Conservation (phyloP, 2,329 filamentous ascomycete species). For the Ceratocystis huliohia region DNA sequence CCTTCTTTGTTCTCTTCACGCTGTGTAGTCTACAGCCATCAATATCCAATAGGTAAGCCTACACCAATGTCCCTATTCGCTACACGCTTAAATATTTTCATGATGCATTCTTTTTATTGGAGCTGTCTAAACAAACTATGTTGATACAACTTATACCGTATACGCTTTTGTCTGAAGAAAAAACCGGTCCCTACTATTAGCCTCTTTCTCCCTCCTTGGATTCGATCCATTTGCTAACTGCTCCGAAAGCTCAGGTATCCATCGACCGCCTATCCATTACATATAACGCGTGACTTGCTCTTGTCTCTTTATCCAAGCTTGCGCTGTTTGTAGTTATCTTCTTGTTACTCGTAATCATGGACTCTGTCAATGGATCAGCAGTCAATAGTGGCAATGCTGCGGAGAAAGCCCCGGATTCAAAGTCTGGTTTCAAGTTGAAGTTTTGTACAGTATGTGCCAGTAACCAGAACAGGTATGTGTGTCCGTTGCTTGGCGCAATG, state of each 20-base stretch:
- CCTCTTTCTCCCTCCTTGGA: conserved; percentile 20
- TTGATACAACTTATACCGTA: conserved; percentile 45
- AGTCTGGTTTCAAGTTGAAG: conserved; percentile 63
- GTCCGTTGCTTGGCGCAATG: conserved; percentile 12
- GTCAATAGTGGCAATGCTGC: conserved; percentile 23
- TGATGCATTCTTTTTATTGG: conserved; percentile 52
- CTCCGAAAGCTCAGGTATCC: conserved; percentile 1
- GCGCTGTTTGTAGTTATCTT: conserved; percentile 20
- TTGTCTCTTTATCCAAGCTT: conserved; percentile 6
- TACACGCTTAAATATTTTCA: conserved; percentile 21
- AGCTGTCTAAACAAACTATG: conserved; percentile 58
- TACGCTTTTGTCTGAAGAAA: conserved; percentile 39
- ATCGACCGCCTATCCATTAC: background rate
- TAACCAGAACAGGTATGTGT: conserved; percentile 78
- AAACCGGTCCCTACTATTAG: background rate
- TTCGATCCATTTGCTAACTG: conserved; percentile 17
- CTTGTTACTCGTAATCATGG: conserved; percentile 5
- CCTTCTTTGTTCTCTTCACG: conserved; percentile 2
- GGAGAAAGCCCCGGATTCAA: conserved; percentile 33
- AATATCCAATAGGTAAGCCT: conserved; percentile 9
- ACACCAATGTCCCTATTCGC: background rate
- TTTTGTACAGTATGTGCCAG: conserved; percentile 99
- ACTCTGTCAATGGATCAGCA: background rate
- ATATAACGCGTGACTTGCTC: conserved; percentile 14
- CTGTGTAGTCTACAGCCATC: background rate